A percentile compares a stretch with the other conserved stretches of the same genome.
Evolutionary conservation across 495 filamentous ascomycete species (phyloP).

Genomic region (Annulohypoxylon stygium): DNA sequence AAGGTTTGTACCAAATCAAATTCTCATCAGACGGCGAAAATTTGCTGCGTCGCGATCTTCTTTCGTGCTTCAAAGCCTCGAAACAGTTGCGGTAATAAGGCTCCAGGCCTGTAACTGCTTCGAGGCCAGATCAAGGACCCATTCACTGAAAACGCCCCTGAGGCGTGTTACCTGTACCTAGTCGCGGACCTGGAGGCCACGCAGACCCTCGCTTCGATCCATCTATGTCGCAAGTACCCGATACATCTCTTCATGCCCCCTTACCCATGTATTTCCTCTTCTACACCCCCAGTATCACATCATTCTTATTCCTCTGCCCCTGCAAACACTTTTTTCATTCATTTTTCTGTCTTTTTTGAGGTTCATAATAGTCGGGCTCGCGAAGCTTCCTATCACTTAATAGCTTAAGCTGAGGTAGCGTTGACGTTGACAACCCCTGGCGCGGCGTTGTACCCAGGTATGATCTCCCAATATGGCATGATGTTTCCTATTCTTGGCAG

Average conservation of each 20-base stretch:
- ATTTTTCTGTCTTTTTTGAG: conserved; percentile 20
- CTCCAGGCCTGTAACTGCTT: conserved; percentile 35
- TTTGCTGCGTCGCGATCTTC: conserved; percentile 10
- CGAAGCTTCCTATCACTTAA: conserved; percentile 45
- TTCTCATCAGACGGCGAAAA: background rate
- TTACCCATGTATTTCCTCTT: conserved; percentile 28
- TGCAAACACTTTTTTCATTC: conserved; percentile 17
- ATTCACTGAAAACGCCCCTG: conserved; percentile 37
- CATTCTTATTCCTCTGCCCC: conserved; percentile 40
- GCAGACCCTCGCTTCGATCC: conserved; percentile 14
- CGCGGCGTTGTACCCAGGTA: conserved; percentile 68
- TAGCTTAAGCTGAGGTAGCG: conserved; percentile 36
- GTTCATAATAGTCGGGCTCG: conserved; percentile 8
- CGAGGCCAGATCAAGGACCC: conserved; percentile 37
- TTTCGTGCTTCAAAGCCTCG: conserved; percentile 26
- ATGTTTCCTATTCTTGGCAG: conserved; percentile 58
- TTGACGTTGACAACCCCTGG: conserved; percentile 51
- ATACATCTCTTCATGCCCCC: conserved; percentile 23
- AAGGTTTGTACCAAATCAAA: background rate
- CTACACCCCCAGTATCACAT: conserved; percentile 38
- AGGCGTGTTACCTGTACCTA: conserved; percentile 36
- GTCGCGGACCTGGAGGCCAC: conserved; percentile 14
- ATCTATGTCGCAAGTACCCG: conserved; percentile 24
- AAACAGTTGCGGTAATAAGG: conserved; percentile 38
- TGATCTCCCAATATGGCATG: conserved; percentile 61